phyloP scores from a whole-genome alignment of 176 grass and related monocot genomes.

The Triticum monococcum region DNA sequence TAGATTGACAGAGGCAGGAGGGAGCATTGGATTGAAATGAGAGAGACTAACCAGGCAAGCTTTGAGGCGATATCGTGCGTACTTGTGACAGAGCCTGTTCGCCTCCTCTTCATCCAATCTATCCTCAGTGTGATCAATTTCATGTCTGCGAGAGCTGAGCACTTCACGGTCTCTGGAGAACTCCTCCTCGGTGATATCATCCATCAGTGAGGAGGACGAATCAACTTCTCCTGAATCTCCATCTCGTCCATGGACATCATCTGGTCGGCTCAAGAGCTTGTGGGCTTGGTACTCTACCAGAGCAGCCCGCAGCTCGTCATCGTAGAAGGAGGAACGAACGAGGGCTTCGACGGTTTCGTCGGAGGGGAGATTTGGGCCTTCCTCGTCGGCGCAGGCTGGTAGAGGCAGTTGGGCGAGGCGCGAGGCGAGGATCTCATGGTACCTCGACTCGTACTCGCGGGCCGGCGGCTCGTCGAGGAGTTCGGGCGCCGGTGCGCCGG shows the following conservation, averaged over 20 bases:
- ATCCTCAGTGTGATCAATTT: neutral
- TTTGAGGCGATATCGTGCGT: neutral
- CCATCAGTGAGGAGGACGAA: neutral
- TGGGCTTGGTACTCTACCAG: neutral
- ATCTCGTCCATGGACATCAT: neutral
- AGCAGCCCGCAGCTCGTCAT: neutral
- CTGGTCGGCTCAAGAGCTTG: neutral
- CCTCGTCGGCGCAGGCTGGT: neutral
- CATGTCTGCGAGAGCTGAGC: neutral
- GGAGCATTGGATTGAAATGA: neutral
- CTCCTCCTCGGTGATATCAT: neutral
- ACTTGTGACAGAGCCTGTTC: neutral
- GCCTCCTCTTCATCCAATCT: neutral
- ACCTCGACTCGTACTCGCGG: neutral
- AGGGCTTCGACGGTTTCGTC: neutral
- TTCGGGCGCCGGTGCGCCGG: neutral
- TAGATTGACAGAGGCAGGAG: neutral
- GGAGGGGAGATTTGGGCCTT: neutral
- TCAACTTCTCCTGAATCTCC: neutral
- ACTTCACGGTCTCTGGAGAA: accelerated
- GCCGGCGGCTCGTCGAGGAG: too few relatives aligned
- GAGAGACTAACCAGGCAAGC: neutral
- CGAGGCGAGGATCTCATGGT: neutral
- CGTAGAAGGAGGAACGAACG: neutral
- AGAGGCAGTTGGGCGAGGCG: neutral